These are phyloP conservation scores for Pyrenochaeta sp. DNA, from an alignment of 2,329 filamentous ascomycete genomes.

Conservation along the genomic window DNA sequence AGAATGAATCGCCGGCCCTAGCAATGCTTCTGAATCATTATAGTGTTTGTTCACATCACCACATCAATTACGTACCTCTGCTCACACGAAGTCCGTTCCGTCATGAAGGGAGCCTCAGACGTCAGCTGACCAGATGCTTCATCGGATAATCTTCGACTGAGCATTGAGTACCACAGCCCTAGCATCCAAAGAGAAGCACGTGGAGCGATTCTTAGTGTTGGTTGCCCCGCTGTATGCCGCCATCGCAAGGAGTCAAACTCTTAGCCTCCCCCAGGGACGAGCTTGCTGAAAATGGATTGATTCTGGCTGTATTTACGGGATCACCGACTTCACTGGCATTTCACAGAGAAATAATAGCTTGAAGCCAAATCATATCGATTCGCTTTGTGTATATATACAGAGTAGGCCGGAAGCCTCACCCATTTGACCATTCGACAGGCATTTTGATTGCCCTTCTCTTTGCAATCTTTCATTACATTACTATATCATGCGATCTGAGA, in stretches of 20 bases:
- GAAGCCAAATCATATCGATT: constrained; percentile 2
- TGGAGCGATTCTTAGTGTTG: constrained; percentile 60
- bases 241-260: constrained; percentile 69
- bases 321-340: constrained; percentile 8
- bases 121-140: constrained; percentile 49
- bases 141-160: constrained; percentile 13
- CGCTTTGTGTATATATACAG: constrained; percentile 62
- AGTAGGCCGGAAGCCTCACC: constrained; percentile 73
- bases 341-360: constrained; percentile 5
- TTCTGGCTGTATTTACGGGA: constrained; percentile 27
- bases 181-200: constrained; percentile 64
- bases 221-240: constrained; percentile 61
- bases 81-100: constrained; percentile 6
- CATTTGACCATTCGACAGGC: constrained; percentile 8
- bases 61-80: constrained; percentile 58
- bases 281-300: constrained; percentile 7
- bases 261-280: constrained; percentile 59
- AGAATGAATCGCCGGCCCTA: constrained; percentile 78
- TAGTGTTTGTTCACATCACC: constrained; percentile 73
- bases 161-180: constrained; percentile 13
- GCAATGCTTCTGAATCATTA: constrained; percentile 73
- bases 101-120: constrained; percentile 76
- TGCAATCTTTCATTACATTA: constrained; percentile 9
- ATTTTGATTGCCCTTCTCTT: neutral
- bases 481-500: constrained; percentile 14